Percentiles rank a stretch among this genome's conserved stretches.
phyloP scores from a whole-genome alignment of 1,139 yeast species.

The Sugiyamaella pinicola region DNA sequence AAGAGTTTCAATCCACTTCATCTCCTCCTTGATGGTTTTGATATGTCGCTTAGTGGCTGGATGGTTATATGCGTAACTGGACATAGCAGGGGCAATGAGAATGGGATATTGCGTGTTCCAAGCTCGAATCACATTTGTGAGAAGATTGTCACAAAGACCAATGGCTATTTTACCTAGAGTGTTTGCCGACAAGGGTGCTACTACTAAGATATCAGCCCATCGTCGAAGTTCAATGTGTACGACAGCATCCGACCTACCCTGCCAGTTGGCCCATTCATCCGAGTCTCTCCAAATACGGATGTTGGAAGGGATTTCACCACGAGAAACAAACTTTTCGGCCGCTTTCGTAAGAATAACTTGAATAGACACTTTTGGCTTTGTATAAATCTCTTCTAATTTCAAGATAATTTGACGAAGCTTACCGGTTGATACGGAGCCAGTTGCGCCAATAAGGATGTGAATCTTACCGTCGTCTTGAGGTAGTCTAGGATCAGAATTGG shows the following conservation, averaged over 20 bases:
- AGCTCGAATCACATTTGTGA: slow-evolving; percentile 86
- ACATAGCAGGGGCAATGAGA: slow-evolving; percentile 91
- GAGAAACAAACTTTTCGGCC: slow-evolving; percentile 75
- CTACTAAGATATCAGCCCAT: slow-evolving; percentile 91
- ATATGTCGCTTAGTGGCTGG: slow-evolving; percentile 84
- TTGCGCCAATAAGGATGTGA: slow-evolving; percentile 84
- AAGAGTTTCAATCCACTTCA: slow-evolving; percentile 88
- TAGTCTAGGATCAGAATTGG: slow-evolving; percentile 61
- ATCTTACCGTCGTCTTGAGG: slow-evolving; percentile 91
- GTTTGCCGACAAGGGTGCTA: slow-evolving; percentile 90
- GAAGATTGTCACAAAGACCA: slow-evolving; percentile 85
- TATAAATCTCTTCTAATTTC: slow-evolving; percentile 78
- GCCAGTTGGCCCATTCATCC: slow-evolving; percentile 94
- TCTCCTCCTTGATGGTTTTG: slow-evolving; percentile 72
- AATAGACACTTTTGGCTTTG: slow-evolving; percentile 69
- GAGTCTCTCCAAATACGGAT: slow-evolving; percentile 82
- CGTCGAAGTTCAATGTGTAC: slow-evolving; percentile 88
- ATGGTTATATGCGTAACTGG: slow-evolving; percentile 84
- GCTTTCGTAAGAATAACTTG: slow-evolving; percentile 81
- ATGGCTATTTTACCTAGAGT: slow-evolving; percentile 86
- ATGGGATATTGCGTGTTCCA: slow-evolving; percentile 92
- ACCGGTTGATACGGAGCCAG: slow-evolving; percentile 82
- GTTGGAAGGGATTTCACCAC: slow-evolving; percentile 60
- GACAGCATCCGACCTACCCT: slow-evolving; percentile 82
- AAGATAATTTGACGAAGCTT: slow-evolving; percentile 73